Base-by-base conservation (phyloP, 441 rosid genomes). In the Gossypium lobatum region DNA sequence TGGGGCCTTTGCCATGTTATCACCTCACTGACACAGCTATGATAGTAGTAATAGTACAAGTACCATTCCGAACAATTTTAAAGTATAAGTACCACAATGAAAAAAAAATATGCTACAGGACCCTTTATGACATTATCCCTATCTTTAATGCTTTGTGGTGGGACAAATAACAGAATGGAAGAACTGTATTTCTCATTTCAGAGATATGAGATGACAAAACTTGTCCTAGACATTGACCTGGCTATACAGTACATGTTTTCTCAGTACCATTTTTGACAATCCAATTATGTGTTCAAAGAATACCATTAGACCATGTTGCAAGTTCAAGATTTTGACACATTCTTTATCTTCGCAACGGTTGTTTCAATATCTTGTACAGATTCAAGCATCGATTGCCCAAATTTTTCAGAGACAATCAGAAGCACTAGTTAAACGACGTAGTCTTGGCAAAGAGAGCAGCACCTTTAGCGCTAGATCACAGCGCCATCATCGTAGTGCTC, bases 361-460 rank as follows among this genome's bases (percentile, higher is more conserved):
- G 31, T 78, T 59, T 74, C 46, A 16, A 73, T 72, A 53, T 79
- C 31, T 64, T 80, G 68, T 80, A 69, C 83, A 90, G 93, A 86
- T 90, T 83, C 96, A 90, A 86, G 89, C 55, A 78, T 87, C 93
- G 71, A 88, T 90, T 82, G 96, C 93, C 16, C 83, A 87, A 76
- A 82, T 88, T 76, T 80, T 85, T 25, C 88, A 80, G 80, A 77
- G 86, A 52, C 96, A 90, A 74, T 80, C 96, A 58, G 89, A 87
- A 74, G 91, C 90, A 57, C 80, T 91, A 3, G 87, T 68, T 48
- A 88, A 83, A 76, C 83, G 83, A 74, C 92, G 80, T 39, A 62
- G 88, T 42, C 50, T 70, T 54, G 88, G 88, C 61, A 88, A 87
- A 82, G 95, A 85, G 9, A 48, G 79, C 26, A 69, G 79, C 26